Base-by-base conservation (phyloP, 192 early-diverging fungal genomes). In the Coemansia aciculifera region DNA sequence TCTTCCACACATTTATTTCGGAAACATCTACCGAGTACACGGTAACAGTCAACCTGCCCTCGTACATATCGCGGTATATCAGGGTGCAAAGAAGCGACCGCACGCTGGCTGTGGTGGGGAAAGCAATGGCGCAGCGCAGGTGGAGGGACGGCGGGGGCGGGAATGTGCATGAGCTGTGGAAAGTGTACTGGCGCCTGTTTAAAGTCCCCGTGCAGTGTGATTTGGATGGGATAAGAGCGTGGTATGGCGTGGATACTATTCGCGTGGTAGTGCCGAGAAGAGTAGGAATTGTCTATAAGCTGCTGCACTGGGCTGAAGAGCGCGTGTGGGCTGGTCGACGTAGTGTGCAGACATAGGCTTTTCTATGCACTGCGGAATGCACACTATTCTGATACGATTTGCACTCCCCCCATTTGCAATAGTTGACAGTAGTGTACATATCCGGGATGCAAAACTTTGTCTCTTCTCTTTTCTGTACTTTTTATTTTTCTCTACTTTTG, bases 161-260 rank as follows among this genome's bases (percentile, higher is more conserved):
- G 3, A 69, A 74, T 40, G 72, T 74, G 43, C 77, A 79, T 21
- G 77, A 79, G 65, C 59, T 54, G 68, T 79, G 77, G 77, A 66
- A 61, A 29, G 68, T 73, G 11, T 74, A 79, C 46, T 73, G 72
- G 72, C 64, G 77, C 52, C 23, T 70, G 19, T 79, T 79, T 32
- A 34, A 49, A 3, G 17, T 79, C 10, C 77, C 77, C 0, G 27
- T 71, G 56, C 72, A 74, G 42, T 73, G 72, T 19, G 54, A 71
- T 46, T 9, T 71, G 15, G 17, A 37, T 17, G 31, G n/a, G 2
- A 63, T 79, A 2, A 48, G 51, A 1, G 68, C 72, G 11, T 51
- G 69, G 59, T 79, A 79, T 40, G 72, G 68, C 8, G 54, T 46
- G 9, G 52, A 69, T 13, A 46, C 40, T 21, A 67, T 79, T 24